Conservation (phyloP, 2,329 filamentous ascomycete species). For the Fusarium torulosum region DNA sequence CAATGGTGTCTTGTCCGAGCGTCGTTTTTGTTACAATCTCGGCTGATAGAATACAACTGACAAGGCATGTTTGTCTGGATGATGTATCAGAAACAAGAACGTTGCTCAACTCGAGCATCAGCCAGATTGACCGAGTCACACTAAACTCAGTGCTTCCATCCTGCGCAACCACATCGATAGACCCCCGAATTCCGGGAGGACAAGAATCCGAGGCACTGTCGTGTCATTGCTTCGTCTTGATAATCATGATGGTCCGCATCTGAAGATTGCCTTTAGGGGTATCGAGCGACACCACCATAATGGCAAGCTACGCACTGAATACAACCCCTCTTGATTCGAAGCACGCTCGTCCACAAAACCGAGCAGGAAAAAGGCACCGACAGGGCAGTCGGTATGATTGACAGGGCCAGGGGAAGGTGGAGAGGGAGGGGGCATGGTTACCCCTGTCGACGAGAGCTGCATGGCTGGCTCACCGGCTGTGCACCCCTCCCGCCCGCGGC, state of each 20-base stretch:
- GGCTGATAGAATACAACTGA: neutral
- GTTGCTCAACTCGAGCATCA: neutral
- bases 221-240: conserved; percentile 15
- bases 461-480: conserved; percentile 46
- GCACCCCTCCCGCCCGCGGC: conserved; percentile 36
- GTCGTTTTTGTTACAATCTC: neutral
- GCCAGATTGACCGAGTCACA: conserved; percentile 16
- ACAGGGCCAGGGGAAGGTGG: conserved; percentile 34
- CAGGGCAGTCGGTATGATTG: conserved; percentile 27
- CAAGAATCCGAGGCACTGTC: conserved; percentile 14
- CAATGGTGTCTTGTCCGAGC: neutral
- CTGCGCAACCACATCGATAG: conserved; percentile 20
- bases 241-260: conserved; percentile 5
- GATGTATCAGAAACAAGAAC: conserved; percentile 20
- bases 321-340: conserved; percentile 16
- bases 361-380: conserved; percentile 18
- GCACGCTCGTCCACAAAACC: conserved; percentile 10
- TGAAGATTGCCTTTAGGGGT: conserved; percentile 5
- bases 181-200: conserved; percentile 8
- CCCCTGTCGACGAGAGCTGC: conserved; percentile 42
- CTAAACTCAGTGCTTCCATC: conserved; percentile 10
- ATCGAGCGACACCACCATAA: conserved; percentile 19
- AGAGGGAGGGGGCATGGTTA: conserved; percentile 26
- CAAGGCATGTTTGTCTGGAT: neutral
- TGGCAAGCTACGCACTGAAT: conserved; percentile 6